Base-by-base conservation (phyloP, 2,329 filamentous ascomycete genomes). In the Cercospora brassicicola region DNA sequence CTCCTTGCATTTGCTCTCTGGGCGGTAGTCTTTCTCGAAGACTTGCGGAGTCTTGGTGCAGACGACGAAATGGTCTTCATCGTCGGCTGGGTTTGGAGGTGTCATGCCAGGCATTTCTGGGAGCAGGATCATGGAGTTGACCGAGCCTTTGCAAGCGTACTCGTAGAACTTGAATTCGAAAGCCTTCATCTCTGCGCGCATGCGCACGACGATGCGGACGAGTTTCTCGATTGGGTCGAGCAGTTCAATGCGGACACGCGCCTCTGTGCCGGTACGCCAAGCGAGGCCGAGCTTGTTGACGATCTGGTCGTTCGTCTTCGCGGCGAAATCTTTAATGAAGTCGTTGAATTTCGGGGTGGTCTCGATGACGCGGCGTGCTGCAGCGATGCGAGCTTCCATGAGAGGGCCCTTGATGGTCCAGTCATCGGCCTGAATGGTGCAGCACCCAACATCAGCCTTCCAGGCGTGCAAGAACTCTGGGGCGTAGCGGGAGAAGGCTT, bases 161-260 rank as follows among this genome's bases (percentile, higher is more conserved):
- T 56, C 36, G 20, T 62, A 57, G 23, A 65, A 65, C 4, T 62
- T 55, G 20, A 68, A 68, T 4, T 53, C 62, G 51, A 68, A 68
- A 7, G 33, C 26, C 59, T 65, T 68, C 15, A 60, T 20, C 33
- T 68, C 66, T n/a, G 36, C 26, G 6, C 66, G 66, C 66, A 68
- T 68, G 26, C 66, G 62, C 13, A 64, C 20, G 31, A 59, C 59
- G 33, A 68, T 33, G n/a, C 66, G 66, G 13, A 68, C 57, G 26
- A 68, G 51, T 36, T 65, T 65, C 23, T 33, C 56, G 36, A 64
- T 64, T 2, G 59, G 42, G 15, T 65, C 63, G 13, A 26, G 20
- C 23, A 68, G 57, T 6, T 62, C 48, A 15, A 39, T 5, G 23
- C 31, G 18, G 36, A 45, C 45, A n/a, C 26, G 20, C 9, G 30